Conservation (phyloP, 2,329 filamentous ascomycete species). For the Diaporthe destruens region DNA sequence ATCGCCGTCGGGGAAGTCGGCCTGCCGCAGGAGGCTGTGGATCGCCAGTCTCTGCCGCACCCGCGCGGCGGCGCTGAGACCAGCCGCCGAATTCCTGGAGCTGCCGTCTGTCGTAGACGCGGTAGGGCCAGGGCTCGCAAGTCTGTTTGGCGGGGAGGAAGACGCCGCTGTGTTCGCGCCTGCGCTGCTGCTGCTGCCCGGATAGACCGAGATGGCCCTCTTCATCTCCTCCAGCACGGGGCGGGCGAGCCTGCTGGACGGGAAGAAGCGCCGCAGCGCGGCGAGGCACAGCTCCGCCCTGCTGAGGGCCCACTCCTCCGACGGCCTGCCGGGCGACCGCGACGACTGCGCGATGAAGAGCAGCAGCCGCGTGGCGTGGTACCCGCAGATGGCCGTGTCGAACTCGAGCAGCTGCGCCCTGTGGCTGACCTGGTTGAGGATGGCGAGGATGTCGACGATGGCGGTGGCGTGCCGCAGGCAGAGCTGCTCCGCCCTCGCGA, state of each 20-base stretch:
- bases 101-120: not conserved
- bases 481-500: constrained; percentile 46
- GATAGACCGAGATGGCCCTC: constrained; percentile 44
- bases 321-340: constrained; percentile 28
- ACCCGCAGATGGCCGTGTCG: constrained; percentile 45
- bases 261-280: constrained; percentile 47
- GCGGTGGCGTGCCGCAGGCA: constrained; percentile 40
- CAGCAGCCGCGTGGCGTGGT: constrained; percentile 43
- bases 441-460: constrained; percentile 43
- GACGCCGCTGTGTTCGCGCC: not conserved
- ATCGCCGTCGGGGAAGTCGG: constrained; percentile 46
- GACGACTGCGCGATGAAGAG: constrained; percentile 47
- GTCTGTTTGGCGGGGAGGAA: not conserved
- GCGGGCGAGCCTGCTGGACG: constrained; percentile 44
- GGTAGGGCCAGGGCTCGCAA: constrained; percentile 12
- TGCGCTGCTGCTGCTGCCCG: constrained; percentile 19
- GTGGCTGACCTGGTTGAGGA: constrained; percentile 43
- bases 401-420: constrained; percentile 43
- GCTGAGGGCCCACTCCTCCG: constrained; percentile 46
- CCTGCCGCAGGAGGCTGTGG: constrained; percentile 48
- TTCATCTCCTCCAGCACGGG: constrained; percentile 48
- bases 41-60: constrained; percentile 47
- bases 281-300: constrained; percentile 48
- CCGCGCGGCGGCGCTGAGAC: constrained; percentile 44
- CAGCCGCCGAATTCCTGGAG: not conserved